Percentiles rank a stretch among this genome's conserved stretches.
These are phyloP conservation scores for Wickerhamomyces strasburgensis DNA, from an alignment of 805 yeast genomes.

Conservation along the genomic window DNA sequence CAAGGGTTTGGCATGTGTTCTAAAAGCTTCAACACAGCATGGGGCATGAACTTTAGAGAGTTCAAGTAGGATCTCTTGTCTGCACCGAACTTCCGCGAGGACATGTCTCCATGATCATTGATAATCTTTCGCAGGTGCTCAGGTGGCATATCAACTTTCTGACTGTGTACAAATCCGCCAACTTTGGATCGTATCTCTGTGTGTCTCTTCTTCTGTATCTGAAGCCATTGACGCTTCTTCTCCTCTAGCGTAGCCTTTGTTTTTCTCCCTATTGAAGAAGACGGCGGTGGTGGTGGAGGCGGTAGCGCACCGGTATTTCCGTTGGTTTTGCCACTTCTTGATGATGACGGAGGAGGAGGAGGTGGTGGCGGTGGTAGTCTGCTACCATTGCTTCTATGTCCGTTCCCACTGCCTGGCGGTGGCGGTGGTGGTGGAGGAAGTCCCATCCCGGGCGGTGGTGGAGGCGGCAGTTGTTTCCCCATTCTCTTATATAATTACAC, in stretches of 20 bases:
- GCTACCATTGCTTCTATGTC: slow-evolving; percentile 5
- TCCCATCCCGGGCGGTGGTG: slow-evolving; percentile 22
- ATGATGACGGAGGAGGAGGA: slow-evolving; percentile 21
- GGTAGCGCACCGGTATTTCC: neutral
- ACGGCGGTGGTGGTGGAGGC: slow-evolving; percentile 28
- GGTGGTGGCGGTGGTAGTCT: slow-evolving; percentile 26
- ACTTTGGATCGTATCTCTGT: slow-evolving; percentile 27
- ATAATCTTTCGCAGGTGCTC: slow-evolving; percentile 86
- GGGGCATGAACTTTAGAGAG: slow-evolving; percentile 92
- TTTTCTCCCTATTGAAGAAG: slow-evolving; percentile 5
- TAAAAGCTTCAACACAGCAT: slow-evolving; percentile 79
- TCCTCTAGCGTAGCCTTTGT: slow-evolving; percentile 31
- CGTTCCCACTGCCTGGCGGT: slow-evolving; percentile 15
- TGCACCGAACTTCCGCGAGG: slow-evolving; percentile 69
- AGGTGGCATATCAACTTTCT: slow-evolving; percentile 83
- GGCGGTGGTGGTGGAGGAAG: slow-evolving; percentile 26
- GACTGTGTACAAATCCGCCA: slow-evolving; percentile 49
- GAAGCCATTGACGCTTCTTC: slow-evolving; percentile 56
- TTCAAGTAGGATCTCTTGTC: slow-evolving; percentile 88
- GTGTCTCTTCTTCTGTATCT: slow-evolving; percentile 55
- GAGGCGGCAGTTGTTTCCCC: slow-evolving; percentile 26
- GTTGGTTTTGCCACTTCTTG: no score
- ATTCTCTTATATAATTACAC: no score
- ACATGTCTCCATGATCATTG: slow-evolving; percentile 78
- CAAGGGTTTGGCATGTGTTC: slow-evolving; percentile 99